A percentile compares a stretch with the other conserved stretches of the same genome.
phyloP scores from a whole-genome alignment of 2,329 filamentous ascomycete genomes.

The Epichloe scottii region DNA sequence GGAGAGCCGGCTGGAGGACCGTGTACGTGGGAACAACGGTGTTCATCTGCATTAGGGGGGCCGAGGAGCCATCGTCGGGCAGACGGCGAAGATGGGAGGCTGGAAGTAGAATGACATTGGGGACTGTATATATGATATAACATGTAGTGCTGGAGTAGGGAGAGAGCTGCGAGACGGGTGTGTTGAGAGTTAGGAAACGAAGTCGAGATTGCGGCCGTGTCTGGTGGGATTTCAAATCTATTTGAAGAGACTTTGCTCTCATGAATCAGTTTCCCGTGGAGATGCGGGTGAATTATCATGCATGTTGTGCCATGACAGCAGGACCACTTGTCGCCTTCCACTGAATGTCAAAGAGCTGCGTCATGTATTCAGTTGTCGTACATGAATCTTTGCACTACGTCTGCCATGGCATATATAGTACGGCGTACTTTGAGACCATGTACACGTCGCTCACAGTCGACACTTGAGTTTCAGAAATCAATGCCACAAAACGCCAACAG shows the following conservation, averaged over 20 bases:
- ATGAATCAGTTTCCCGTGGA: not conserved
- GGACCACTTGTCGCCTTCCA: not conserved
- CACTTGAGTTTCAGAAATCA: too few species aligned
- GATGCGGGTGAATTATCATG: not conserved
- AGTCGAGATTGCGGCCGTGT: too few species aligned
- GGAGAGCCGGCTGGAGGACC: not conserved
- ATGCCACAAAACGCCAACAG: too few species aligned
- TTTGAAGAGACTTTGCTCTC: not conserved
- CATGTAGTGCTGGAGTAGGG: not conserved
- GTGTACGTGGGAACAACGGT: not conserved
- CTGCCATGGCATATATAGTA: not conserved
- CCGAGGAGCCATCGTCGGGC: not conserved
- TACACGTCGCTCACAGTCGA: too few species aligned
- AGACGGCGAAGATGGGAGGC: conserved; percentile 13
- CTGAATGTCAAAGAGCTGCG: not conserved
- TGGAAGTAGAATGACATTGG: conserved; percentile 16
- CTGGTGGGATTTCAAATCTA: not conserved
- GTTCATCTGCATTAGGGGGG: not conserved
- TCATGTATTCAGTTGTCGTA: not conserved
- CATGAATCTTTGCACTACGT: conserved; percentile 1
- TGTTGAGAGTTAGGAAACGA: not conserved
- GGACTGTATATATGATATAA: not conserved
- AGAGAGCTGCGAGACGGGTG: not conserved
- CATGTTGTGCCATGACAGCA: not conserved
- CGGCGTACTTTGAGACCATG: not conserved